A percentile compares a stretch with the other conserved stretches of the same genome.
Evolutionary conservation across 768 basidiomycete genomes (phyloP).

Genomic region (Neoboletus subvelutipes): DNA sequence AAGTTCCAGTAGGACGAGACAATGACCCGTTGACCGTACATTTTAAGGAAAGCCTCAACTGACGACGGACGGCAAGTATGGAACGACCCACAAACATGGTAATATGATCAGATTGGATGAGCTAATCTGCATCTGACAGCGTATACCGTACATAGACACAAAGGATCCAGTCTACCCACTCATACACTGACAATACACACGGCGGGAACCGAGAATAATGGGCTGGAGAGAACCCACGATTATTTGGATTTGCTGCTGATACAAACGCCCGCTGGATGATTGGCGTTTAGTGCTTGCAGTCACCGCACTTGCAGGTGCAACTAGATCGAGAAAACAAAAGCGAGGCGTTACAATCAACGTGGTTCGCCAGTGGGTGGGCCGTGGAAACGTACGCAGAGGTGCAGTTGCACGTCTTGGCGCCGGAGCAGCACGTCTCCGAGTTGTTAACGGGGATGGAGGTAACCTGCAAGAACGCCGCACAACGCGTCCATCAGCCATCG

Average conservation of each 20-base stretch:
- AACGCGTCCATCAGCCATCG: neutral
- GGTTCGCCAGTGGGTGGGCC: neutral
- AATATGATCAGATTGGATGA: neutral
- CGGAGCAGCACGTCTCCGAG: slow-evolving; percentile 22
- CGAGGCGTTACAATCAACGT: neutral
- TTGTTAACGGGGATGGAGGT: slow-evolving; percentile 16
- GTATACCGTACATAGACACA: neutral
- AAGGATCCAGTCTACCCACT: neutral
- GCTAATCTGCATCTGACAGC: neutral
- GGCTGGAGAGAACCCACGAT: neutral
- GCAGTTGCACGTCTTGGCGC: slow-evolving; percentile 11
- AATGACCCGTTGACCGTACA: no score
- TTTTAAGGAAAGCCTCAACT: no score
- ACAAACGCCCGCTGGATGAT: neutral
- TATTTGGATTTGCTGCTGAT: neutral
- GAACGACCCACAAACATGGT: neutral
- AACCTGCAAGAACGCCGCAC: neutral
- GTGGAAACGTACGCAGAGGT: slow-evolving; percentile 2
- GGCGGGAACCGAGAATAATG: neutral
- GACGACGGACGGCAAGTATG: no score
- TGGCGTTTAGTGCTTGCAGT: slow-evolving; percentile 20
- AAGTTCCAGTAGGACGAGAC: no score
- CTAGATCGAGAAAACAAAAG: neutral
- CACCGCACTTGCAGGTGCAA: slow-evolving; percentile 19
- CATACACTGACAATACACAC: neutral